Conservation (phyloP, 2,329 filamentous ascomycete species). For the Claviceps africana region DNA sequence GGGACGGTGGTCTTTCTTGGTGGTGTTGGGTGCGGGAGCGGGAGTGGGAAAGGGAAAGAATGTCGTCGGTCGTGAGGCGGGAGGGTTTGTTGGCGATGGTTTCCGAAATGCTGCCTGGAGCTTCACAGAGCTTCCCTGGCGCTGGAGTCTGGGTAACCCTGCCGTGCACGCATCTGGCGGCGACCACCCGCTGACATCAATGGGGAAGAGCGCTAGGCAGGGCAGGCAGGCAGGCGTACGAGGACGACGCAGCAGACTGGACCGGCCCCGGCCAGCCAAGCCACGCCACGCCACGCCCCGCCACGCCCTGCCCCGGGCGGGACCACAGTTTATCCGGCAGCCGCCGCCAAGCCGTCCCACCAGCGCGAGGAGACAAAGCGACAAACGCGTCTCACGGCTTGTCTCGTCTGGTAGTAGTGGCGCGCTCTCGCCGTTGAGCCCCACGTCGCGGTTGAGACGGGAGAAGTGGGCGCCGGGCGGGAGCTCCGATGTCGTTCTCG, state of each 20-base stretch:
- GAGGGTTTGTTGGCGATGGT: not conserved
- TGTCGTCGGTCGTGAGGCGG: not conserved
- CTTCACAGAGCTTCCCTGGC: not conserved
- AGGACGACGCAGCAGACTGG: not conserved
- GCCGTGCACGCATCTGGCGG: no score
- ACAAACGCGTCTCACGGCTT: no score
- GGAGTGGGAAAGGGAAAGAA: not conserved
- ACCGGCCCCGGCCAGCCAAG: no score
- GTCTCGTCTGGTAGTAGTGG: no score
- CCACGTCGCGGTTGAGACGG: not conserved
- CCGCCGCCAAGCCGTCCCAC: no score
- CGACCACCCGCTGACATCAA: not conserved
- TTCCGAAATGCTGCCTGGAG: not conserved
- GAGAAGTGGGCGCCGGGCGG: no score
- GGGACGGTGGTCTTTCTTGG: not conserved
- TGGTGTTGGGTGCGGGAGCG: not conserved
- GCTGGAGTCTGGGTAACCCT: no score
- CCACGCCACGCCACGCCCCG: no score
- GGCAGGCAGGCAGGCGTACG: conserved; percentile 24
- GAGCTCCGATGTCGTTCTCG: not conserved
- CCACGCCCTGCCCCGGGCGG: no score
- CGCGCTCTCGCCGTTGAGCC: no score
- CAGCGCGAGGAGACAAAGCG: no score
- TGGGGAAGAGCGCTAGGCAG: conserved; percentile 13
- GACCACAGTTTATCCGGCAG: no score